phyloP scores from a whole-genome alignment of 2,329 filamentous ascomycete species.

The Dothistroma pini region DNA sequence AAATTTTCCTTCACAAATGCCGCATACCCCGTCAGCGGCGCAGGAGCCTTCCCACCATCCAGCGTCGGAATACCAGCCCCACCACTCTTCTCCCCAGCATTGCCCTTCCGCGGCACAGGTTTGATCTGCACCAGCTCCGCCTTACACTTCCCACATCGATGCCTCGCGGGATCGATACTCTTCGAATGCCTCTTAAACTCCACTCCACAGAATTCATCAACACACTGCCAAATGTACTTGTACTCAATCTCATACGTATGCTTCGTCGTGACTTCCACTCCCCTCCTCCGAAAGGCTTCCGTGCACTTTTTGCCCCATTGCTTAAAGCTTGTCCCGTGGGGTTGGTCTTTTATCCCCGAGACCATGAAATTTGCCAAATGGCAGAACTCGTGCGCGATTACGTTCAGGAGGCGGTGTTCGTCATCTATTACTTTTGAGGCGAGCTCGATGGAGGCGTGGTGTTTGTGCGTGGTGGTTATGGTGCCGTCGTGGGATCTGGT shows the following conservation, averaged over 20 bases:
- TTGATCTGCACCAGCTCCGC: conserved; percentile 68
- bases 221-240: conserved; percentile 85
- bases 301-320: conserved; percentile 61
- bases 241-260: conserved; percentile 88
- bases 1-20: conserved; percentile 66
- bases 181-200: conserved; percentile 82
- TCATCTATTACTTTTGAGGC: conserved; percentile 83
- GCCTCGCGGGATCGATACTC: conserved; percentile 69
- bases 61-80: neutral
- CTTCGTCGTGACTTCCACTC: conserved; percentile 78
- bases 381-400: conserved; percentile 95
- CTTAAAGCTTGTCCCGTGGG: conserved; percentile 84
- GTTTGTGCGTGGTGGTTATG: conserved; percentile 33
- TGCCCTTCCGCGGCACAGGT: conserved; percentile 59
- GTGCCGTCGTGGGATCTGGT: conserved; percentile 18
- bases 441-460: conserved; percentile 74
- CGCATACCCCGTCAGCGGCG: conserved; percentile 50
- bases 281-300: conserved; percentile 56
- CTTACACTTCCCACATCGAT: conserved; percentile 76
- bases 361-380: conserved; percentile 92
- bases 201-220: conserved; percentile 52
- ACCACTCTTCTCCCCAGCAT: conserved; percentile 25
- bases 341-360: conserved; percentile 66
- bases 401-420: conserved; percentile 74
- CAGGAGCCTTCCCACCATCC: neutral